These are phyloP conservation scores for Salvia splendens DNA, from an alignment of 257 asterid species.

Conservation along the genomic window DNA sequence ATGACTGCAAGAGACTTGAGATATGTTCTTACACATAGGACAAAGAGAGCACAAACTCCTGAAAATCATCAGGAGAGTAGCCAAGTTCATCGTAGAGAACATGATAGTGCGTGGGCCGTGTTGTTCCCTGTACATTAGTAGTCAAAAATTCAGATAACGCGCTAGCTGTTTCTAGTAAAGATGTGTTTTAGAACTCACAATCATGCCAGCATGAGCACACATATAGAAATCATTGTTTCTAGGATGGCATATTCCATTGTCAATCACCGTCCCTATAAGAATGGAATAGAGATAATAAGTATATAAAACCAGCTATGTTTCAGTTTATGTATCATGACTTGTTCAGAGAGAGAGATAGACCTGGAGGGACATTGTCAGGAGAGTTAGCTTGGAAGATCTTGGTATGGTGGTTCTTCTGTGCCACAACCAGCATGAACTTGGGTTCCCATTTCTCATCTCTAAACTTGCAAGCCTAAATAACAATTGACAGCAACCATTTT, in stretches of 20 bases:
- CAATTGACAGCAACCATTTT: neutral
- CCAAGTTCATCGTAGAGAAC: slow-evolving; percentile 68
- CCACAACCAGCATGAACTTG: slow-evolving; percentile 58
- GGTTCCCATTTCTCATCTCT: slow-evolving; percentile 57
- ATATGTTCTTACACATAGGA: slow-evolving; percentile 68
- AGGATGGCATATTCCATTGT: slow-evolving; percentile 63
- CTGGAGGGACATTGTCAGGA: slow-evolving; percentile 67
- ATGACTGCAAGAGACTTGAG: neutral
- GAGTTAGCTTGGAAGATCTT: slow-evolving; percentile 55
- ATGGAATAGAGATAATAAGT: neutral
- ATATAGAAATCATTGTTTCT: slow-evolving; percentile 64
- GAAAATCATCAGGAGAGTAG: slow-evolving; percentile 68
- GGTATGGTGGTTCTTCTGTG: slow-evolving; percentile 80
- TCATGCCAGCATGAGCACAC: slow-evolving; percentile 86
- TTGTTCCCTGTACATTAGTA: slow-evolving; percentile 56
- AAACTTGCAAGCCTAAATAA: slow-evolving; percentile 63
- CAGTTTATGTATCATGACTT: neutral
- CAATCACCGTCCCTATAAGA: slow-evolving; percentile 65
- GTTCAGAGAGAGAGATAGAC: slow-evolving; percentile 27
- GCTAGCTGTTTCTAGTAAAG: neutral
- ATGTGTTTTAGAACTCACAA: slow-evolving; percentile 43
- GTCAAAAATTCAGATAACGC: neutral
- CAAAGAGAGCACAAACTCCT: slow-evolving; percentile 65
- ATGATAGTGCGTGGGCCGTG: slow-evolving; percentile 80
- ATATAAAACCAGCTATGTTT: neutral